A percentile compares a stretch with the other conserved stretches of the same genome.
Conservation (phyloP, 129 eudicot genomes). For the Centella asiatica region DNA sequence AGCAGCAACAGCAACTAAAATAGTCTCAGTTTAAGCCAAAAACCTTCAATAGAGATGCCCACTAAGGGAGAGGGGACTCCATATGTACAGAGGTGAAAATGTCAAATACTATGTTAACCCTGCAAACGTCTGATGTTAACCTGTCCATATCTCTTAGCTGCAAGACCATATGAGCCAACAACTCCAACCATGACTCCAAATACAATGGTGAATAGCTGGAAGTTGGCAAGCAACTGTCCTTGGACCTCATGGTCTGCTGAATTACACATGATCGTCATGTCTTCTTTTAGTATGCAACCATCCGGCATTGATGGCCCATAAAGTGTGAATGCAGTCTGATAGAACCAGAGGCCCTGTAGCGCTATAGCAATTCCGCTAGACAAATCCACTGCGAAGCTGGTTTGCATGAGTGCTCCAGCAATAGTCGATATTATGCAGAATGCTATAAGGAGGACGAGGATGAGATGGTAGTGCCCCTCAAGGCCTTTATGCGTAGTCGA, state of each 20-base stretch:
- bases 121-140: constrained; percentile 8
- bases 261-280: constrained; percentile 36
- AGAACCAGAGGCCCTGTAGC: constrained; percentile 93
- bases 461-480: constrained; percentile 80
- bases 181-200: constrained; percentile 45
- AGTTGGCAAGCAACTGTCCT: constrained; percentile 78
- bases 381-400: constrained; percentile 70
- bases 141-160: constrained; percentile 33
- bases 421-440: constrained; percentile 55
- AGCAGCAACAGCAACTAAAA: too few relatives aligned
- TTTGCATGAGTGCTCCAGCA: constrained; percentile 61
- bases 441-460: constrained; percentile 68
- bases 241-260: constrained; percentile 41
- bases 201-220: constrained; percentile 64
- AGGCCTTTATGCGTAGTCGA: constrained; percentile 86
- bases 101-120: neutral
- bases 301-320: constrained; percentile 87
- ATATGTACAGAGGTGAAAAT: too few relatives aligned
- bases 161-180: constrained; percentile 43
- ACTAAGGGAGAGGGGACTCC: too few relatives aligned
- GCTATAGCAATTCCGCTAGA: constrained; percentile 59
- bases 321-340: constrained; percentile 80
- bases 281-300: constrained; percentile 47
- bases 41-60: too few relatives aligned
- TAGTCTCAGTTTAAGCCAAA: too few relatives aligned